A percentile compares a stretch with the other conserved stretches of the same genome.
phyloP scores from a whole-genome alignment of 441 rosid genomes.

The Jatropha podagrica region DNA sequence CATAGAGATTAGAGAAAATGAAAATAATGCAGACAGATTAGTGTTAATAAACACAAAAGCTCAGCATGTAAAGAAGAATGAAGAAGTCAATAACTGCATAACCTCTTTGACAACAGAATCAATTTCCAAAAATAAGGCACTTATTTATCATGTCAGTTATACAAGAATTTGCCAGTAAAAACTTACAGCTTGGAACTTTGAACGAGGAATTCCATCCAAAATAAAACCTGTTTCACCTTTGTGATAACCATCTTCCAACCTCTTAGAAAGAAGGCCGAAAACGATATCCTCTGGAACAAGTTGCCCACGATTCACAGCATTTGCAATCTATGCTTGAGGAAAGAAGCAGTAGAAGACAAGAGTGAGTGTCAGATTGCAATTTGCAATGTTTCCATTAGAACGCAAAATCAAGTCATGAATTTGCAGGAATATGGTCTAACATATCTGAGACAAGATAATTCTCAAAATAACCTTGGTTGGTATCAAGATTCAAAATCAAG shows the following conservation, averaged over 20 bases:
- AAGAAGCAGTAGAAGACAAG: neutral
- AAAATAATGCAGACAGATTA: neutral
- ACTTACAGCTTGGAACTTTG: constrained; percentile 52
- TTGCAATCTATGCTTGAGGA: constrained; percentile 36
- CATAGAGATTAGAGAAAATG: neutral
- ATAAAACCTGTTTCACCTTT: constrained; percentile 56
- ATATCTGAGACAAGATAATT: neutral
- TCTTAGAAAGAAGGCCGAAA: constrained; percentile 45
- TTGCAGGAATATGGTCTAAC: neutral
- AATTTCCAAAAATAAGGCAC: neutral
- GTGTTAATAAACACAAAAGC: neutral
- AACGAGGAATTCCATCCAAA: constrained; percentile 50
- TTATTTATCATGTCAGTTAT: neutral
- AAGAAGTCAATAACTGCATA: neutral
- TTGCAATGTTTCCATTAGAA: neutral
- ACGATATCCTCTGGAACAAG: constrained; percentile 50
- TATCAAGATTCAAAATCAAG: neutral
- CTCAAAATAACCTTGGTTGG: neutral
- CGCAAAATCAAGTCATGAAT: neutral
- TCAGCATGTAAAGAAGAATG: neutral
- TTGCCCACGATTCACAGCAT: constrained; percentile 43
- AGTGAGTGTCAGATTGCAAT: neutral
- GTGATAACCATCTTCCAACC: constrained; percentile 47
- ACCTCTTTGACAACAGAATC: neutral
- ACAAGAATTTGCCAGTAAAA: neutral